Conservation (phyloP, 371 early-diverging fungal species). For the Mortierella sp. region DNA sequence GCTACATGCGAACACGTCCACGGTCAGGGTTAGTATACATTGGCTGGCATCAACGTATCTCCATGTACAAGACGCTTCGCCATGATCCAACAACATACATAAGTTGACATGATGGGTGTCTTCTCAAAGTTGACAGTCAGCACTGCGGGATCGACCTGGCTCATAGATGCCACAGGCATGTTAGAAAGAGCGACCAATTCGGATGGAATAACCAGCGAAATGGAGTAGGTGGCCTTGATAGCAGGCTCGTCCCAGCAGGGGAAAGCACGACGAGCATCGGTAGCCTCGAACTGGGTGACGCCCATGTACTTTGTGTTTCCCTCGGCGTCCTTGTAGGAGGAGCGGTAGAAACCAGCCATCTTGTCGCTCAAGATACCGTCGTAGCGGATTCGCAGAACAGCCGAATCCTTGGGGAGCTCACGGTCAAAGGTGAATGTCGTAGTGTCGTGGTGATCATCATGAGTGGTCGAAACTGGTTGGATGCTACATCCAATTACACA, state of each 20-base stretch:
- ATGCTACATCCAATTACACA: constrained; percentile 5
- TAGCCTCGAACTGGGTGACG: constrained; percentile 95
- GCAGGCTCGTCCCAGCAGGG: constrained; percentile 95
- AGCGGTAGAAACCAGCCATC: constrained; percentile 90
- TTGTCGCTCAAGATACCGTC: constrained; percentile 80
- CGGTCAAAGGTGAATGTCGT: constrained; percentile 68
- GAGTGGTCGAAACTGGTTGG: constrained; percentile 56
- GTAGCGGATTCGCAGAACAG: constrained; percentile 67
- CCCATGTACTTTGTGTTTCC: constrained; percentile 77
- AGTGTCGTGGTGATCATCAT: constrained; percentile 67
- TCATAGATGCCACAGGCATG: constrained; percentile 69
- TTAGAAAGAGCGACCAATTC: constrained; percentile 87
- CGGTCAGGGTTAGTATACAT: background rate
- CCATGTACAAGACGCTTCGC: background rate
- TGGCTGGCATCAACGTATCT: background rate
- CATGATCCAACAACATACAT: constrained; percentile 55
- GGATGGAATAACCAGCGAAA: constrained; percentile 74
- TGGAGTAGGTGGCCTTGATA: constrained; percentile 88
- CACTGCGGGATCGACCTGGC: constrained; percentile 28
- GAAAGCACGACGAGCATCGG: constrained; percentile 88
- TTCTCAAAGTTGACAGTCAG: constrained; percentile 74
- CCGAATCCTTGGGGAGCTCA: constrained; percentile 61
- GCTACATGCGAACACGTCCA: constrained; percentile 59
- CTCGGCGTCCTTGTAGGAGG: constrained; percentile 69
- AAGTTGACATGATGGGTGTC: constrained; percentile 92